Percentiles rank a stretch among this genome's conserved stretches.
phyloP scores from a whole-genome alignment of 495 filamentous ascomycete genomes.

The Aspergillus heteromorphus region DNA sequence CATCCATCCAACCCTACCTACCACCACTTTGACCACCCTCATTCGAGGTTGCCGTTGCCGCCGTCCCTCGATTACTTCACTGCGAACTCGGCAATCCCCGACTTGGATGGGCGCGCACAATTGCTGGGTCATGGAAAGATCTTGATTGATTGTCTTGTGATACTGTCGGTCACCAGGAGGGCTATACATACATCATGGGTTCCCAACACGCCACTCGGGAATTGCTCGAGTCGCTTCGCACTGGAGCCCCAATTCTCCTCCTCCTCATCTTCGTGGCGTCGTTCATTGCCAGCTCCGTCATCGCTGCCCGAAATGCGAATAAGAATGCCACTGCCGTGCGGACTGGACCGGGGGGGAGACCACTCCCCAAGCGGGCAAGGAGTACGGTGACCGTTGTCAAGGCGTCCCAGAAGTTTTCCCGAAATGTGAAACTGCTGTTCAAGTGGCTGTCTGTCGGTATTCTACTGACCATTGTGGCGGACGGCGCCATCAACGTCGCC shows the following conservation, averaged over 20 bases:
- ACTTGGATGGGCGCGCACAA: slow-evolving; percentile 5
- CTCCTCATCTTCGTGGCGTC: slow-evolving; percentile 61
- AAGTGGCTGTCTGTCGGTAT: slow-evolving; percentile 64
- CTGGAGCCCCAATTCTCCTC: slow-evolving; percentile 60
- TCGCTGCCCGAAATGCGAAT: slow-evolving; percentile 43
- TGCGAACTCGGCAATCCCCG: slow-evolving; percentile 1
- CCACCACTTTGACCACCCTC: too few species aligned
- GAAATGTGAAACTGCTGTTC: slow-evolving; percentile 60
- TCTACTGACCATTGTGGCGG: slow-evolving; percentile 67
- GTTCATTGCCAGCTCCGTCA: slow-evolving; percentile 59
- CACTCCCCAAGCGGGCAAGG: slow-evolving; percentile 57
- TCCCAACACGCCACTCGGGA: slow-evolving; percentile 32
- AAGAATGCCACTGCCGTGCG: slow-evolving; percentile 26
- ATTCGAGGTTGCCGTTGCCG: neutral
- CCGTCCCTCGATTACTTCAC: neutral
- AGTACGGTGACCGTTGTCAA: slow-evolving; percentile 30
- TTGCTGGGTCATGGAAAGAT: slow-evolving; percentile 40
- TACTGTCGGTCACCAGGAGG: slow-evolving; percentile 19
- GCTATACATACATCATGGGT: slow-evolving; percentile 28
- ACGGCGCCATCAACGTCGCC: slow-evolving; percentile 65
- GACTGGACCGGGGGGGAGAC: slow-evolving; percentile 74
- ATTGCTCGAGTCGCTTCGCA: slow-evolving; percentile 50
- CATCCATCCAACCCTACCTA: slow-evolving; percentile 9
- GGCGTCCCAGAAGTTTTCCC: slow-evolving; percentile 47
- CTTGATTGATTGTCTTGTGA: slow-evolving; percentile 21